A percentile compares a stretch with the other conserved stretches of the same genome.
Evolutionary conservation across 768 basidiomycete genomes (phyloP).

Genomic region (Sarcodon sp.): DNA sequence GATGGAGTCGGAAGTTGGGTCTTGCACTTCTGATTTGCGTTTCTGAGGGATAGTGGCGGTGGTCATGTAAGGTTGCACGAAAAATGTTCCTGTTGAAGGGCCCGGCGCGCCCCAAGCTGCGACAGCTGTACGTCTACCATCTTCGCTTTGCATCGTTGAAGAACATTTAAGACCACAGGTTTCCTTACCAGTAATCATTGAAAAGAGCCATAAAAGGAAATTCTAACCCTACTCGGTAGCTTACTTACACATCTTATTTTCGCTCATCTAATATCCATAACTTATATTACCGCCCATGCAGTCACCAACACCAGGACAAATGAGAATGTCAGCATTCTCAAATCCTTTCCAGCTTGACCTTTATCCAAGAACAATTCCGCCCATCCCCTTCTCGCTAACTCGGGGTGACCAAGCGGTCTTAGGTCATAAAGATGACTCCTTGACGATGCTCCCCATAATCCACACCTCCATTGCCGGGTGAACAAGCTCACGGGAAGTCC

Average conservation of each 20-base stretch:
- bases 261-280: too few species aligned
- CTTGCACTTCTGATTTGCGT: constrained; percentile 7
- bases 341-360: constrained; percentile 57
- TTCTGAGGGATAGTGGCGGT: constrained; percentile 4
- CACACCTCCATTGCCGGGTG: constrained; percentile 33
- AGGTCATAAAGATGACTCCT: constrained; percentile 17
- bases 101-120: too few species aligned
- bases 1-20: constrained; percentile 31
- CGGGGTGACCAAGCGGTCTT: constrained; percentile 22
- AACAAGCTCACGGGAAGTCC: constrained; percentile 44
- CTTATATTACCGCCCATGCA: too few species aligned
- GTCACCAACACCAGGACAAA: constrained; percentile 23
- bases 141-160: too few species aligned
- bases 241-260: too few species aligned
- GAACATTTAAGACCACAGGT: too few species aligned
- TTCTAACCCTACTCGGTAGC: too few species aligned
- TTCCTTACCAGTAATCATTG: too few species aligned
- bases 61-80: constrained; percentile 1
- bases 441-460: constrained; percentile 23
- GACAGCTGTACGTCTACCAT: too few species aligned
- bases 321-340: constrained; percentile 45
- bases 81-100: constrained; percentile 5
- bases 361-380: constrained; percentile 37
- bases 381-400: constrained; percentile 25
- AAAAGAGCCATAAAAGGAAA: too few species aligned